Percentiles rank a stretch among this genome's conserved stretches.
phyloP scores from a whole-genome alignment of 2,329 filamentous ascomycete species.

The Aureobasidium leucospermi region DNA sequence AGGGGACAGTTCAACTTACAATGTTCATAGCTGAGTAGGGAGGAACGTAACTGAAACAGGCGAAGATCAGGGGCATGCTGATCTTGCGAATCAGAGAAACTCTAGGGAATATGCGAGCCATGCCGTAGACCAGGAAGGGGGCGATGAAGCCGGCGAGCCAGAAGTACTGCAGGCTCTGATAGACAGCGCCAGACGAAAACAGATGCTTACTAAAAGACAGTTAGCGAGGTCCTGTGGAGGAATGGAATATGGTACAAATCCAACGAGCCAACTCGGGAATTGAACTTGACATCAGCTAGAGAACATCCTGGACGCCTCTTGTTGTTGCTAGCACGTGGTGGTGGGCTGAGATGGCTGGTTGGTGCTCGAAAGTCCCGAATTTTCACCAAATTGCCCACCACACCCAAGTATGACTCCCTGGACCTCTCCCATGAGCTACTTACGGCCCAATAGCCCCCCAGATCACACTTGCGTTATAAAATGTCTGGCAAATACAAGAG shows the following conservation, averaged over 20 bases:
- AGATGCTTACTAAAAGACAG: neutral
- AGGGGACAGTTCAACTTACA: neutral
- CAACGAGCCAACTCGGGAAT: too few relatives aligned
- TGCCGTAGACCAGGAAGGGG: slow-evolving; percentile 66
- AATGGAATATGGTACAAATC: too few relatives aligned
- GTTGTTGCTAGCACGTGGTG: too few relatives aligned
- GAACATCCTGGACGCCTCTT: too few relatives aligned
- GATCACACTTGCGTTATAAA: too few relatives aligned
- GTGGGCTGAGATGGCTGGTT: too few relatives aligned
- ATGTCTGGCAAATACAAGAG: too few relatives aligned
- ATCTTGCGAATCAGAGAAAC: slow-evolving; percentile 17
- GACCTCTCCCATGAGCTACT: too few relatives aligned
- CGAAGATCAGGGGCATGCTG: slow-evolving; percentile 62
- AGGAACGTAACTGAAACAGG: slow-evolving; percentile 76
- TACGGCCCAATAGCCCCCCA: slow-evolving; percentile 51
- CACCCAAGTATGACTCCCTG: neutral
- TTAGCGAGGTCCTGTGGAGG: too few relatives aligned
- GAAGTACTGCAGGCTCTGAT: slow-evolving; percentile 71
- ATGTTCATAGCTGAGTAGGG: slow-evolving; percentile 69
- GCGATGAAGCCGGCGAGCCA: slow-evolving; percentile 70
- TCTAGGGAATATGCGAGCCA: slow-evolving; percentile 30
- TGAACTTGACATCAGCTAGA: too few relatives aligned
- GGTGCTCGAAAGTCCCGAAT: too few relatives aligned
- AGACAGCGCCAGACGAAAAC: slow-evolving; percentile 61
- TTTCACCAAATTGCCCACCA: neutral